These are phyloP conservation scores for Amborella trichopoda DNA, from an alignment of 164 flowering plant species.

Conservation along the genomic window DNA sequence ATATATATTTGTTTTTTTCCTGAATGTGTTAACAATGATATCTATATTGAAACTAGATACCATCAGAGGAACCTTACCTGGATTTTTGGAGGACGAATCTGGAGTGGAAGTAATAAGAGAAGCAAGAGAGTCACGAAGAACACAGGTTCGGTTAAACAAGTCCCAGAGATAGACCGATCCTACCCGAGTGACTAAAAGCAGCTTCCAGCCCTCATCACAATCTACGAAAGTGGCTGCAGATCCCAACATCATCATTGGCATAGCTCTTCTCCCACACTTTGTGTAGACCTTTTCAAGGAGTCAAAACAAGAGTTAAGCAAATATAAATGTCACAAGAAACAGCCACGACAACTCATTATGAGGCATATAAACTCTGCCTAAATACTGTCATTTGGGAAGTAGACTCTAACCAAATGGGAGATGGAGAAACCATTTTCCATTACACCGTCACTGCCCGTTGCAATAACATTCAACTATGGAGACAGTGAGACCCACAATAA, in stretches of 20 bases:
- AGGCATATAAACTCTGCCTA: too few relatives aligned
- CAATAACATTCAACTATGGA: too few relatives aligned
- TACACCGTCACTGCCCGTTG: too few relatives aligned
- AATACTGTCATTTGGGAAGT: too few relatives aligned
- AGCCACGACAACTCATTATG: too few relatives aligned
- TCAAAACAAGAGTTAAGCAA: too few relatives aligned
- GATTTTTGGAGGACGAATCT: slow-evolving; percentile 43
- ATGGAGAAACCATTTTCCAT: too few relatives aligned
- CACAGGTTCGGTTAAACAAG: slow-evolving; percentile 61
- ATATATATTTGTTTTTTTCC: too few relatives aligned
- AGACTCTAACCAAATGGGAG: too few relatives aligned
- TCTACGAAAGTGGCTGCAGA: slow-evolving; percentile 87
- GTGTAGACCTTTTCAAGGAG: slow-evolving; percentile 60
- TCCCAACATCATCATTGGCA: slow-evolving; percentile 97
- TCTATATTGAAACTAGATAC: background rate
- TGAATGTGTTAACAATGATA: too few relatives aligned
- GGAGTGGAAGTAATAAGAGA: slow-evolving; percentile 46
- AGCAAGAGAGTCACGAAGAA: slow-evolving; percentile 70
- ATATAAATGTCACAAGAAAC: too few relatives aligned
- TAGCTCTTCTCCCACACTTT: slow-evolving; percentile 90
- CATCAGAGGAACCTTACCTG: slow-evolving; percentile 20
- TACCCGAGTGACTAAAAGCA: slow-evolving; percentile 78
- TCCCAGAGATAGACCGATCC: slow-evolving; percentile 90
- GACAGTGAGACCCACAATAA: too few relatives aligned
- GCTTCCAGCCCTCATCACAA: slow-evolving; percentile 91